These are phyloP conservation scores for Pouteria glomerata DNA, from an alignment of 148 eudicot species.

Conservation along the genomic window DNA sequence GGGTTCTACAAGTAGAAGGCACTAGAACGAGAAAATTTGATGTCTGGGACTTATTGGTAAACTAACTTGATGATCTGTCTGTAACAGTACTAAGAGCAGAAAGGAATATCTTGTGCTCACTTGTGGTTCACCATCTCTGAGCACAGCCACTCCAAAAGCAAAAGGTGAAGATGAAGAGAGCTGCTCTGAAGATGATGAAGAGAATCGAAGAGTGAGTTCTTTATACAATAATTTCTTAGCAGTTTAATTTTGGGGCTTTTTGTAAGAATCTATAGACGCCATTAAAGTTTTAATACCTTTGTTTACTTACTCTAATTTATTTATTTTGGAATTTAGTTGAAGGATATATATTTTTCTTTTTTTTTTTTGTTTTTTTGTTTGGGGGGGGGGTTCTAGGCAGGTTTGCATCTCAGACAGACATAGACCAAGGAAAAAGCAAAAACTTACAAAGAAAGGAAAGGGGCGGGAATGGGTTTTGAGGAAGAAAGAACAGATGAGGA, in stretches of 20 bases:
- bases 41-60: too few species aligned
- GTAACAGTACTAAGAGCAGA: slow-evolving; percentile 77
- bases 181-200: slow-evolving; percentile 66
- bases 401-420: slow-evolving; percentile 66
- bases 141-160: slow-evolving; percentile 49
- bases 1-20: neutral
- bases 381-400: slow-evolving; percentile 12
- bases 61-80: neutral
- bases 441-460: slow-evolving; percentile 41
- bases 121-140: slow-evolving; percentile 82
- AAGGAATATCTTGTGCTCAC: slow-evolving; percentile 93
- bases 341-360: too few species aligned
- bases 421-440: slow-evolving; percentile 79
- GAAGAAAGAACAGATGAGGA: slow-evolving; percentile 80
- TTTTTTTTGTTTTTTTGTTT: too few species aligned
- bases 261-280: neutral
- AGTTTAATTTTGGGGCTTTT: neutral
- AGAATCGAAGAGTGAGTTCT: slow-evolving; percentile 46
- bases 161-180: slow-evolving; percentile 65
- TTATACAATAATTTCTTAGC: neutral
- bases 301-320: too few species aligned
- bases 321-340: too few species aligned
- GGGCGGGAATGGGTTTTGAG: slow-evolving; percentile 61
- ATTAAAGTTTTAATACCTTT: neutral
- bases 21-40: neutral